Percentiles rank a stretch among this genome's conserved stretches.
Conservation (phyloP, 2,329 filamentous ascomycete genomes). For the Colletotrichum chlorophyti region DNA sequence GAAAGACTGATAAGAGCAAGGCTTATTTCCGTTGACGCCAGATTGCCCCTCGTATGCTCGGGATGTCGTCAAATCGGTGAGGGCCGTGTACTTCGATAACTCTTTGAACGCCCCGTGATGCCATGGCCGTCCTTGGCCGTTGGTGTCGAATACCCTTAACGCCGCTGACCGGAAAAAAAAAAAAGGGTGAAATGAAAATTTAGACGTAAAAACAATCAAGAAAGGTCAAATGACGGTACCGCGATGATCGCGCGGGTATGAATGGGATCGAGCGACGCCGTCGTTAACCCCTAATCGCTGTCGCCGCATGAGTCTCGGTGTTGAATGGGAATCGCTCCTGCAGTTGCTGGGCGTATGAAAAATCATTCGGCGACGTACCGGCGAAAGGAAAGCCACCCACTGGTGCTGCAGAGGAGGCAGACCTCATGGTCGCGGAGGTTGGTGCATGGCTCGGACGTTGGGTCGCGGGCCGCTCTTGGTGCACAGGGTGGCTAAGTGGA, state of each 20-base stretch:
- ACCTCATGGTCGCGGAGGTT: constrained; percentile 43
- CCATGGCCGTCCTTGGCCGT: constrained; percentile 19
- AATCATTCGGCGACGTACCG: constrained; percentile 52
- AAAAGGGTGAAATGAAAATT: constrained; percentile 1
- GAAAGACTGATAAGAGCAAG: constrained; percentile 15
- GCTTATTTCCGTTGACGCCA: constrained; percentile 15
- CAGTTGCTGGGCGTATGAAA: constrained; percentile 47
- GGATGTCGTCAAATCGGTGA: constrained; percentile 11
- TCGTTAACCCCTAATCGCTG: constrained; percentile 52
- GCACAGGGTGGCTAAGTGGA: constrained; percentile 35
- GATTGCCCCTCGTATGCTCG: constrained; percentile 22
- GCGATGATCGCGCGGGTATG: not conserved
- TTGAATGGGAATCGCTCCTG: constrained; percentile 56
- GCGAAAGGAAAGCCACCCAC: constrained; percentile 52
- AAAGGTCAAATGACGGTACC: constrained; percentile 23
- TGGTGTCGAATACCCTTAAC: constrained; percentile 20
- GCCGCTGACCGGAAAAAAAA: constrained; percentile 17
- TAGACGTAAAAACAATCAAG: constrained; percentile 24
- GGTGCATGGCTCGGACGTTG: constrained; percentile 37
- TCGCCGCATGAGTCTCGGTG: constrained; percentile 54
- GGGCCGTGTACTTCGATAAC: constrained; percentile 3
- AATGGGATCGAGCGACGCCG: not conserved
- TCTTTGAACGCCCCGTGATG: constrained; percentile 22
- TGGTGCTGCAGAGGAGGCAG: constrained; percentile 53
- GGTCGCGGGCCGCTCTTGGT: constrained; percentile 37